Conservation (phyloP, 805 yeast genomes). For the Saccharomycopsis sp. region DNA sequence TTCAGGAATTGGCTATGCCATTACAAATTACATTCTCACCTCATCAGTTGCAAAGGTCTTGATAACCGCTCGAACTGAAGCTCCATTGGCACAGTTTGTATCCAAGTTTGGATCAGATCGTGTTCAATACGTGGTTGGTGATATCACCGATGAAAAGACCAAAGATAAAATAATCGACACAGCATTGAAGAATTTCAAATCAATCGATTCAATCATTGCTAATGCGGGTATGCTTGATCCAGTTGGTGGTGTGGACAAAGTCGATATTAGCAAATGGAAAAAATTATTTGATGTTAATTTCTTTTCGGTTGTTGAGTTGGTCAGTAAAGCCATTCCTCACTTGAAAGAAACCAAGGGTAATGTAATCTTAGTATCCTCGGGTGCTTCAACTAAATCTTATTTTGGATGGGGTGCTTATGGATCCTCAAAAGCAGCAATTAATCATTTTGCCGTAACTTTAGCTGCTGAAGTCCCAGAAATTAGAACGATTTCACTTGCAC, state of each 20-base stretch:
- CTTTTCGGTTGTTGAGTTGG: slow-evolving; percentile 63
- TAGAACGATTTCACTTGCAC: slow-evolving; percentile 70
- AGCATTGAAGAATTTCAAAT: slow-evolving; percentile 46
- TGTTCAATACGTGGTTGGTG: slow-evolving; percentile 51
- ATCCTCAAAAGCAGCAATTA: slow-evolving; percentile 83
- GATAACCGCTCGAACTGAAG: slow-evolving; percentile 65
- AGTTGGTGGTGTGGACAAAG: slow-evolving; percentile 47
- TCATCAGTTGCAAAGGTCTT: slow-evolving; percentile 40
- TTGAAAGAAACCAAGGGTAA: slow-evolving; percentile 50
- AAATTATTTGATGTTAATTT: slow-evolving; percentile 66
- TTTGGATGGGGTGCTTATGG: slow-evolving; percentile 91
- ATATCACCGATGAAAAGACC: slow-evolving; percentile 41
- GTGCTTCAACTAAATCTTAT: slow-evolving; percentile 62
- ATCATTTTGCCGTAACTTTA: slow-evolving; percentile 62
- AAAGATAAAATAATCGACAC: slow-evolving; percentile 34
- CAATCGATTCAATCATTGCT: slow-evolving; percentile 56
- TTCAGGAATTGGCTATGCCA: slow-evolving; percentile 75
- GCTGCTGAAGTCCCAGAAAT: slow-evolving; percentile 61
- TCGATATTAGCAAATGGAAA: slow-evolving; percentile 54
- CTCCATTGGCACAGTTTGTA: slow-evolving; percentile 37
- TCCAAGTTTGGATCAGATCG: slow-evolving; percentile 39
- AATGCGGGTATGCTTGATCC: slow-evolving; percentile 86
- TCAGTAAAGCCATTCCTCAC: slow-evolving; percentile 47
- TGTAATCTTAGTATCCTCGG: slow-evolving; percentile 79
- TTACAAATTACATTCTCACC: slow-evolving; percentile 46